Conservation (phyloP, 768 basidiomycete genomes). For the Boletus barrowsii region DNA sequence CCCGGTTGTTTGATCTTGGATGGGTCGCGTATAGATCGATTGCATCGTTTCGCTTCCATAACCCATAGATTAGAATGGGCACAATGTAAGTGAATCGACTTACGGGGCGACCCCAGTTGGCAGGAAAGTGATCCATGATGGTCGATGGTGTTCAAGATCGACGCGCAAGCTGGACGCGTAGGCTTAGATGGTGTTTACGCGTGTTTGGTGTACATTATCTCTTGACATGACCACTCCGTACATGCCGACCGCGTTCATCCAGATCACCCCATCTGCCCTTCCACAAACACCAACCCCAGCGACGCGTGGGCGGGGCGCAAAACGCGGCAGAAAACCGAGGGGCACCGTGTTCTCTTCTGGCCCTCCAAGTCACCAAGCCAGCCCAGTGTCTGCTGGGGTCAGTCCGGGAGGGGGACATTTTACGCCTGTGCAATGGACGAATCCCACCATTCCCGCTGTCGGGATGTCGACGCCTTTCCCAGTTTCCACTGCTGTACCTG, state of each 20-base stretch:
- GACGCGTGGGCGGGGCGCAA: slow-evolving; percentile 26
- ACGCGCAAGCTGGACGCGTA: slow-evolving; percentile 27
- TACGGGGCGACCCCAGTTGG: slow-evolving; percentile 81
- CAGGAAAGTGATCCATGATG: slow-evolving; percentile 79
- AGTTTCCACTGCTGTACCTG: slow-evolving; percentile 1
- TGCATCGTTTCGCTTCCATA: slow-evolving; percentile 65
- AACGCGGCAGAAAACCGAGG: slow-evolving; percentile 26
- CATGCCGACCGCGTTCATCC: slow-evolving; percentile 24
- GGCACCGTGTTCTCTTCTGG: slow-evolving; percentile 11
- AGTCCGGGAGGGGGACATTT: slow-evolving; percentile 17
- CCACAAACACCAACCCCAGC: slow-evolving; percentile 23
- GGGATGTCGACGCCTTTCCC: slow-evolving; percentile 14
- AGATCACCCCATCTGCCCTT: slow-evolving; percentile 15
- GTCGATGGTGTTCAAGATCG: slow-evolving; percentile 2
- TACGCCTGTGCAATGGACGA: slow-evolving; percentile 41
- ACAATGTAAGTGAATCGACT: slow-evolving; percentile 19
- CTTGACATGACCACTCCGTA: slow-evolving; percentile 25
- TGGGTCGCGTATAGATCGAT: slow-evolving; percentile 76
- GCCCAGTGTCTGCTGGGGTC: not conserved
- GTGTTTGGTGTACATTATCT: slow-evolving; percentile 9
- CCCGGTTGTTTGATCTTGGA: slow-evolving; percentile 48
- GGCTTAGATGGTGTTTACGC: slow-evolving; percentile 13
- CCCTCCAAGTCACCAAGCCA: slow-evolving; percentile 12
- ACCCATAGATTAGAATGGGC: not conserved
- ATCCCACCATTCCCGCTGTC: slow-evolving; percentile 11